Evolutionary conservation across 2,329 filamentous ascomycete species (phyloP), one percentile per base, ranked within the genome.

Genomic region (Rhinocladiella similis): DNA sequence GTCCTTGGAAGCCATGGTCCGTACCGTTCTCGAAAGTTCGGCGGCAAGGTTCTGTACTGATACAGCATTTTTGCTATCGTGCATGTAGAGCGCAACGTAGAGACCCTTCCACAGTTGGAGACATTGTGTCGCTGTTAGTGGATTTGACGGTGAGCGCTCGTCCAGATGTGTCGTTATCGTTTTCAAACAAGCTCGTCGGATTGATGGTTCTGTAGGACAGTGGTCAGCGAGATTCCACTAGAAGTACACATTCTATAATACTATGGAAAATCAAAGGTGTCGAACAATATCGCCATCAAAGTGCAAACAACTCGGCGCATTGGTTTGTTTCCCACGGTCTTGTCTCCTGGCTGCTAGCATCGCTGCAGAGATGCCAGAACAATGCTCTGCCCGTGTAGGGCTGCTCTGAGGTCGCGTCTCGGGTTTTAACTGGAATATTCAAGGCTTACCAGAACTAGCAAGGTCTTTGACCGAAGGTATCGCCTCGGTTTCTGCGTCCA

Each of bases 11-110:
- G 53, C 45, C 41, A 64, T 55, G 19, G 43, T 61, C 5, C 41
- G 33, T 9, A 63, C 38, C 10, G 57, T 61, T 13, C 50, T 50
- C 16, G 64, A 59, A 33, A 66, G 56, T 20, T 61, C 59, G 22
- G 51, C 52, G 10, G 56, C 53, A 6, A 66, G 49, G 38, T 62
- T 62, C 49, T 65, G 64, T 5, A 66, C 62, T 4, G 59, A 62
- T 2, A 62, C 16, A 1, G 62, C 56, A 36, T 54, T 60, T 48
- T 63, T 64, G 39, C 62, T 63, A 47, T 66, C 64, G 56, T 66
- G 63, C 64, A 66, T 66, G 57, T 63, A 67, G 2, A 67, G 50
- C 14, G 57, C 57, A 20, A 66, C 57, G 43, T 61, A 65, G n/a
- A 67, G 46, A 5, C 60, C 63, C 5, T 60, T 61, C 65, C 65